These are phyloP conservation scores for Diaporthe vaccinii DNA, from an alignment of 2,329 filamentous ascomycete genomes.

Conservation along the genomic window DNA sequence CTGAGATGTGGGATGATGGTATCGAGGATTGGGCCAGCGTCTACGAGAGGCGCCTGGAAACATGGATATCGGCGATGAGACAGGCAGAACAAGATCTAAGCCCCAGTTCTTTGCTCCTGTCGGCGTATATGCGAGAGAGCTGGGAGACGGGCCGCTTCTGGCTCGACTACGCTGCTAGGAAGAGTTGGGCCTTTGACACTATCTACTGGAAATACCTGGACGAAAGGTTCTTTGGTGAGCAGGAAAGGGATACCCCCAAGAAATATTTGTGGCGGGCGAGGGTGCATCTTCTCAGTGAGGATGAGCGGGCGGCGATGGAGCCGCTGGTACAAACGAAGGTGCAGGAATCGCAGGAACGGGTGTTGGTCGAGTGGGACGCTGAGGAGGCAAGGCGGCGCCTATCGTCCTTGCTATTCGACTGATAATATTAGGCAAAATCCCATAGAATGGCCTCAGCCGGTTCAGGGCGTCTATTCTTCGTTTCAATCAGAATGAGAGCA, in stretches of 20 bases:
- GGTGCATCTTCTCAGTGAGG: constrained; percentile 43
- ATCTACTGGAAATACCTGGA: constrained; percentile 42
- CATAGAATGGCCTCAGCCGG: not conserved
- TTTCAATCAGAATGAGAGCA: not conserved
- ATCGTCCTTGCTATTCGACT: not conserved
- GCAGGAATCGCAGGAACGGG: constrained; percentile 17
- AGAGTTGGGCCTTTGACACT: constrained; percentile 40
- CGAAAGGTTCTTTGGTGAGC: constrained; percentile 41
- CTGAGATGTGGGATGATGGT: constrained; percentile 51
- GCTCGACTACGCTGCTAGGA: constrained; percentile 42
- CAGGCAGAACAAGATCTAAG: constrained; percentile 45
- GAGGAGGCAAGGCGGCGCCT: not conserved
- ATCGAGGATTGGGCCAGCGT: constrained; percentile 48
- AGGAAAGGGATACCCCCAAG: not conserved
- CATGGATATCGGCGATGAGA: constrained; percentile 51
- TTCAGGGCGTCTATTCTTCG: not conserved
- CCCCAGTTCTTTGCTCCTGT: constrained; percentile 40
- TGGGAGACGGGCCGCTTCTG: constrained; percentile 43
- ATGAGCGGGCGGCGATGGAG: constrained; percentile 44
- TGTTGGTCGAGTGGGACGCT: constrained; percentile 8
- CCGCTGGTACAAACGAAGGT: constrained; percentile 44
- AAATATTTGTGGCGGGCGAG: constrained; percentile 44
- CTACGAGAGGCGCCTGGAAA: constrained; percentile 51
- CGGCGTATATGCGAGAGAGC: constrained; percentile 42
- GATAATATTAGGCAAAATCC: not conserved